Evolutionary conservation across 1,284 basidiomycete genomes (phyloP).

Genomic region (Mycena citricolor): DNA sequence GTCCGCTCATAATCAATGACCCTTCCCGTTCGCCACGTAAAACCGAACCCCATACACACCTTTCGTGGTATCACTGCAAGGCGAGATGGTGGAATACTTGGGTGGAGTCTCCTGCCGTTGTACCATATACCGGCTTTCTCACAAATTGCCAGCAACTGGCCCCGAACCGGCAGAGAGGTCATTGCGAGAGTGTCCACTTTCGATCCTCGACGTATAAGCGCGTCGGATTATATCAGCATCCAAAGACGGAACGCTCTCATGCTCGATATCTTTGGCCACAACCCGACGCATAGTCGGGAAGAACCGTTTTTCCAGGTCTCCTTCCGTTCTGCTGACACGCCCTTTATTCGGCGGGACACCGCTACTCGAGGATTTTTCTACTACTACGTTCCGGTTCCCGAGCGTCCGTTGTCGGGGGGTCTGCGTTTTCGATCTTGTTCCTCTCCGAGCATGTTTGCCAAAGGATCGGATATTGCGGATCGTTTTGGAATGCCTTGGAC

Average conservation of each 20-base stretch:
- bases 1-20: too few species aligned
- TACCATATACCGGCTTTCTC: too few species aligned
- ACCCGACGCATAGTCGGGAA: neutral
- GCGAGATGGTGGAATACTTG: too few species aligned
- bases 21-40: too few species aligned
- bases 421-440: slow-evolving; percentile 11
- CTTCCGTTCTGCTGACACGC: slow-evolving; percentile 11
- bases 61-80: too few species aligned
- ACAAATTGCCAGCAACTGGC: slow-evolving; percentile 7
- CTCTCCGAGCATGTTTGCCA: neutral
- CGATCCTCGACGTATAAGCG: slow-evolving; percentile 4
- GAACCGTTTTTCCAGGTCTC: slow-evolving; percentile 1
- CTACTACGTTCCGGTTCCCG: slow-evolving; percentile 6
- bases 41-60: too few species aligned
- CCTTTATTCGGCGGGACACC: slow-evolving; percentile 10
- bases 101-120: too few species aligned
- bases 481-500: slow-evolving; percentile 8
- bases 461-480: slow-evolving; percentile 1
- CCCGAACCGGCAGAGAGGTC: neutral
- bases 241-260: neutral
- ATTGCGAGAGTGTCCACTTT: slow-evolving; percentile 6
- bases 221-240: slow-evolving; percentile 9
- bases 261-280: slow-evolving; percentile 9
- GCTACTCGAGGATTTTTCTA: slow-evolving; percentile 12
- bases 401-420: slow-evolving; percentile 11